Evolutionary conservation across 257 asterid genomes (phyloP), one percentile per base, ranked within the genome.

Genomic region (Misopates orontium): DNA sequence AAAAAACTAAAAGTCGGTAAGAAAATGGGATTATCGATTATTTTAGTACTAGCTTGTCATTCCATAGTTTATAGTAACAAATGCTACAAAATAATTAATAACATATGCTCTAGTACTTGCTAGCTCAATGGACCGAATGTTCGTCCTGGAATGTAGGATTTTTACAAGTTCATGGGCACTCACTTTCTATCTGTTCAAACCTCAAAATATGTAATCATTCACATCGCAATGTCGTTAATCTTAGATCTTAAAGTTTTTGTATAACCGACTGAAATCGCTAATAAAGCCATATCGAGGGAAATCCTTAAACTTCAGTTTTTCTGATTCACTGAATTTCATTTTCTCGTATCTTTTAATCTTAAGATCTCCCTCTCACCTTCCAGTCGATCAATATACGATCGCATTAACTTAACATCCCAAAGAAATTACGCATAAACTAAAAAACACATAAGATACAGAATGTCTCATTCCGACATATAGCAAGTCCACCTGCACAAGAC

Each of bases 401-500:
- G 8, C 22, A 21, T 25, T 24, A 47, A 25, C 23, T 58, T 14
- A 44, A 32, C 32, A 24, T 47, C 24, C 28, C 52, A 51, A 21
- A 17, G 56, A 66, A 56, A 32, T 4, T 11, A 52, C 28, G 15
- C 53, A 11, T 12, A 39, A 12, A 70, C 19, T 67, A 25, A 32
- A 53, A 50, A 10, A 8, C 55, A 50, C 10, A 19, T 5, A 15
- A 18, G 36, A 28, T 28, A 28, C 6, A 53, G 18, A 62, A 51
- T 32, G 52, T 66, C 18, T 12, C 50, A 64, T 66, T 42, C 50
- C n/a, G n/a, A n/a, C n/a, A n/a, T n/a, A n/a, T n/a, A n/a, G n/a
- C n/a, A n/a, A n/a, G n/a, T n/a, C 73, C 63, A 89, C 99, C 97
- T 93, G 99, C 58, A 93, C 99, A 62, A 87, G 87, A 47, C 96